Percentiles rank a stretch among this genome's conserved stretches.
Evolutionary conservation across 2,329 filamentous ascomycete genomes (phyloP).

Genomic region (Eutypella sp.): DNA sequence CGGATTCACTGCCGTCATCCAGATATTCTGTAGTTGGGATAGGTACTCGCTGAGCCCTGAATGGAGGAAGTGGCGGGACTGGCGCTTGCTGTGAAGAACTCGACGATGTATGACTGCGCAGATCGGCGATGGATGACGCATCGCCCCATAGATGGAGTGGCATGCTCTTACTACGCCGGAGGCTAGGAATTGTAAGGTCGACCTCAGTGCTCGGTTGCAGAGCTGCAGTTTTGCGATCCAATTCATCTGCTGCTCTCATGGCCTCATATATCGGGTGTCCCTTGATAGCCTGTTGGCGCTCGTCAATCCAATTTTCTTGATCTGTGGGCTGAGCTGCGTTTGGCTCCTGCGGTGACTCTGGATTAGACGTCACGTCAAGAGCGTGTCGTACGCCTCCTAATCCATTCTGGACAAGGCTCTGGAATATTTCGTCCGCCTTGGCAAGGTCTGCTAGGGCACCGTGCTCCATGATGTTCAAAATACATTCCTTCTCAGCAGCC

Average conservation of each 20-base stretch:
- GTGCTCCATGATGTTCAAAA: slow-evolving; percentile 48
- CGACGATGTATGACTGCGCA: slow-evolving; percentile 23
- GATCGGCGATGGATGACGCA: background rate
- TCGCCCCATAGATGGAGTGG: slow-evolving; percentile 42
- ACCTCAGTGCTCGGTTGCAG: slow-evolving; percentile 46
- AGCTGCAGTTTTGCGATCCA: slow-evolving; percentile 50
- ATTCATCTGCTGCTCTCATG: slow-evolving; percentile 54
- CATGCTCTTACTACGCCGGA: slow-evolving; percentile 45
- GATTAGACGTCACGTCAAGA: slow-evolving; percentile 1
- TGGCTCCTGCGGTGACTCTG: slow-evolving; percentile 4
- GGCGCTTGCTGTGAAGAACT: background rate
- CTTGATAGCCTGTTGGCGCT: slow-evolving; percentile 16
- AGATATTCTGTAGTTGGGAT: background rate
- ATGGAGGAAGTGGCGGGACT: background rate
- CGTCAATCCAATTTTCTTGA: slow-evolving; percentile 6
- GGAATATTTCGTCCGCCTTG: slow-evolving; percentile 48
- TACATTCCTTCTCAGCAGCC: slow-evolving; percentile 49
- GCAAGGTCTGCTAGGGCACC: slow-evolving; percentile 43
- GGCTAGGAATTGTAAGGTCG: slow-evolving; percentile 36
- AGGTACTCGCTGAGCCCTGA: background rate
- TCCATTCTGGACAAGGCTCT: slow-evolving; percentile 45
- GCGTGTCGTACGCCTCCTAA: slow-evolving; percentile 31
- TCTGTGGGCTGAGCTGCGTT: slow-evolving; percentile 12
- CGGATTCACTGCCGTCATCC: background rate
- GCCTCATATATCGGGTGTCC: slow-evolving; percentile 50